Evolutionary conservation across 2,329 filamentous ascomycete genomes (phyloP).

Genomic region (Rutstroemia sp.): DNA sequence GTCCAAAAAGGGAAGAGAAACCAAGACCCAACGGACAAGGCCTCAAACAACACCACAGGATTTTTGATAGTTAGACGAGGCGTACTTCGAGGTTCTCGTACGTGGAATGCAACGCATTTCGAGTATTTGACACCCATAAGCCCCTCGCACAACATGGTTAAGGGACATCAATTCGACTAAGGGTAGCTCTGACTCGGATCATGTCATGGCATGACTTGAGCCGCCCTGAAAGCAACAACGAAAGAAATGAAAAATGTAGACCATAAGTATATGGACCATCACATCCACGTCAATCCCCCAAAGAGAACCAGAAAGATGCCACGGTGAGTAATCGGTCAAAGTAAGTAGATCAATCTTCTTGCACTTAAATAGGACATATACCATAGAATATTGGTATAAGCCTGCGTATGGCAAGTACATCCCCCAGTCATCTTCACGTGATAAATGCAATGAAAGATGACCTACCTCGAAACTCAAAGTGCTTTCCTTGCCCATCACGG

Average conservation of each 20-base stretch:
- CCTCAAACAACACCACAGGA: no score
- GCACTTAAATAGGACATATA: constrained; percentile 1
- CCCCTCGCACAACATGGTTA: no score
- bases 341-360: neutral
- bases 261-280: constrained; percentile 1
- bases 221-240: neutral
- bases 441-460: neutral
- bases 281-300: neutral
- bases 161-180: no score
- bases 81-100: no score
- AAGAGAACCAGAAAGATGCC: neutral
- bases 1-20: no score
- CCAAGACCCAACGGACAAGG: no score
- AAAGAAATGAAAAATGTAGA: neutral
- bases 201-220: neutral
- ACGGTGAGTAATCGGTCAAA: constrained; percentile 1
- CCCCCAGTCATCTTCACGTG: neutral
- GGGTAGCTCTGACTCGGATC: neutral
- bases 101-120: no score
- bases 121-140: no score
- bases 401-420: constrained; percentile 1
- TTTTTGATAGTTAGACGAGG: no score
- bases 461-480: neutral
- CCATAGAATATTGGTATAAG: neutral
- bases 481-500: neutral